Evolutionary conservation across 106 monocot genomes (phyloP), one percentile per base, ranked within the genome.

Genomic region (Apostasia ramifera): DNA sequence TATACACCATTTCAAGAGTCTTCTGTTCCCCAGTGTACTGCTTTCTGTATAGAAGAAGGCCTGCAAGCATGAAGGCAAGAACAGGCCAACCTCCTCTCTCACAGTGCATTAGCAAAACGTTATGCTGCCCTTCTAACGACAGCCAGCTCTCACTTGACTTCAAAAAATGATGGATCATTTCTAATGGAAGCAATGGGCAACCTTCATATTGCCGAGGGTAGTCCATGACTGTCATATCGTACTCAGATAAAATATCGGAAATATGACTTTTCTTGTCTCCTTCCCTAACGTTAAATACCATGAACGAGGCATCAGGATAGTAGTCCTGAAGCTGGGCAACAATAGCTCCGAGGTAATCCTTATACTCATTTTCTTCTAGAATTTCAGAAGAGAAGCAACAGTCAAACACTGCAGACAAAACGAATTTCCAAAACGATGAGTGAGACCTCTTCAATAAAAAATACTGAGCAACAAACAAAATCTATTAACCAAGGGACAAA

Each of bases 31-130:
- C 92, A 61, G 77, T 77, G 69, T 87, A 92, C 63, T 84, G 88
- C 54, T 83, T 89, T 54, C 79, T 69, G 76, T 86, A 92, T 9
- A 97, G 84, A 3, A 99, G 85, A 62, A 92, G 85, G 2, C 84
- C 97, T 4, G 97, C 89, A 52, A 97, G 81, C 92, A 92, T 92
- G 53, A 92, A 97, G 26, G 97, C 86, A 67, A 97, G 84, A 63
- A 97, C 81, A 9, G 97, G 97, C 92, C 97, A 97, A 4, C 97
- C 86, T 57, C 89, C 92, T 73, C 83, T 84, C 47, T 97, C 97
- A 38, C 92, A 97, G 61, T 97, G 97, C 85, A 97, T 89, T 58
- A 97, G 65, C 67, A 97, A 53, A 55, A 92, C 81, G 74, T 97
- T 97, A 37, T 87, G 86, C 15, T 92, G 84, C 8, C 92, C 92